Evolutionary conservation across 1,284 basidiomycete species (phyloP).

Genomic region (Naganishia sp.): DNA sequence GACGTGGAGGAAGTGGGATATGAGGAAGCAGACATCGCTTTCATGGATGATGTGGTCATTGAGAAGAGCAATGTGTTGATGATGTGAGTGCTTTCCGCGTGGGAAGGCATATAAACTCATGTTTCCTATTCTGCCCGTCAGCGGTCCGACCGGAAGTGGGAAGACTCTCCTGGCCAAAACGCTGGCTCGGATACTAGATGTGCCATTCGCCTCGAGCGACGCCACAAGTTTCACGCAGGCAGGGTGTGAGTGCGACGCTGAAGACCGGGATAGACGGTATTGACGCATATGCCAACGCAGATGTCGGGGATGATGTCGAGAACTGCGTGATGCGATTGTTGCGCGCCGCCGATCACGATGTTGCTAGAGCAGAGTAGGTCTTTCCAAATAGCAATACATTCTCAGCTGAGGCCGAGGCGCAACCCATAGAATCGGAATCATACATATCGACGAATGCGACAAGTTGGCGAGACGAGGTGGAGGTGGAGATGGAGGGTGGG

Average conservation of each 20-base stretch:
- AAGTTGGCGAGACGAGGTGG: slow-evolving; percentile 76
- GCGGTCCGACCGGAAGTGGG: slow-evolving; percentile 60
- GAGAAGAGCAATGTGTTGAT: slow-evolving; percentile 94
- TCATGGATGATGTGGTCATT: slow-evolving; percentile 55
- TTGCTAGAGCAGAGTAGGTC: slow-evolving; percentile 60
- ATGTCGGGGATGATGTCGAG: slow-evolving; percentile 93
- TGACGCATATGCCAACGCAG: slow-evolving; percentile 53
- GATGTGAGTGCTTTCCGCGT: slow-evolving; percentile 60
- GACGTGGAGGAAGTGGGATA: slow-evolving; percentile 34
- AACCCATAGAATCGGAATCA: slow-evolving; percentile 72
- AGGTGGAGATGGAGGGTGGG: slow-evolving; percentile 59
- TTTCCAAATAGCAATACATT: slow-evolving; percentile 55
- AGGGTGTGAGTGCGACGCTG: slow-evolving; percentile 47
- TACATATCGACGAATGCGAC: slow-evolving; percentile 95
- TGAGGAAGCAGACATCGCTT: slow-evolving; percentile 32
- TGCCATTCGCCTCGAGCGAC: slow-evolving; percentile 72
- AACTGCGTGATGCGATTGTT: slow-evolving; percentile 79
- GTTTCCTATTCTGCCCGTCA: slow-evolving; percentile 22
- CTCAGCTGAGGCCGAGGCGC: slow-evolving; percentile 27
- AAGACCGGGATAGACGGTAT: too few species aligned
- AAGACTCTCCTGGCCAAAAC: slow-evolving; percentile 86
- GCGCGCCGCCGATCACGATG: slow-evolving; percentile 83
- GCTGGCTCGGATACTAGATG: slow-evolving; percentile 79
- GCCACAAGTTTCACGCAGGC: slow-evolving; percentile 57
- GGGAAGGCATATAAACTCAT: background rate